Evolutionary conservation across 805 yeast species (phyloP).

Genomic region (Nakazawaea ishiwadae): DNA sequence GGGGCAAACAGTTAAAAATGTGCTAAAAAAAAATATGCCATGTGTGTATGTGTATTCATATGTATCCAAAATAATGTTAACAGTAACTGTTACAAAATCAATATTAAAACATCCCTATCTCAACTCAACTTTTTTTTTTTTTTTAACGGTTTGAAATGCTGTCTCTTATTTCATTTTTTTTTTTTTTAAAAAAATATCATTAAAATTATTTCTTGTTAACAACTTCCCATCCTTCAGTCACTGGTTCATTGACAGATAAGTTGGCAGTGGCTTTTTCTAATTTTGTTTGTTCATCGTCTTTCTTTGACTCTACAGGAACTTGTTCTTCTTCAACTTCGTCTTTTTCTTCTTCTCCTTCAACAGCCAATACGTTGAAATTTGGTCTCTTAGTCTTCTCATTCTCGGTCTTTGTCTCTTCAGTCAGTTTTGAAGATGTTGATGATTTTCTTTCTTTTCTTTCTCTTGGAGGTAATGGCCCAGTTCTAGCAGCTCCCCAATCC

Average conservation of each 20-base stretch:
- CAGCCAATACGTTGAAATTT: constrained; percentile 43
- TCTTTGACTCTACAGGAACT: constrained; percentile 6
- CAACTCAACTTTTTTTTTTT: too few species aligned
- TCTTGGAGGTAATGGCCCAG: constrained; percentile 20
- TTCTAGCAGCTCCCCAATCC: constrained; percentile 16
- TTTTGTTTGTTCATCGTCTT: constrained; percentile 25
- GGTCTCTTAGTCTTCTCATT: constrained; percentile 36
- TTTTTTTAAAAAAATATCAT: neutral
- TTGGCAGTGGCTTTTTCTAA: constrained; percentile 34
- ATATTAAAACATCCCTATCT: too few species aligned
- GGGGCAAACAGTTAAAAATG: too few species aligned
- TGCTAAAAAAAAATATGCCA: too few species aligned
- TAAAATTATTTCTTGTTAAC: constrained; percentile 31
- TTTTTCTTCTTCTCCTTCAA: constrained; percentile 49
- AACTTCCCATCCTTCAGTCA: constrained; percentile 40
- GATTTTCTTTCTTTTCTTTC: constrained; percentile 21
- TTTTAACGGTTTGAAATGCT: too few species aligned
- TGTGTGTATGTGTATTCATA: too few species aligned
- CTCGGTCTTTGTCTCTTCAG: constrained; percentile 12
- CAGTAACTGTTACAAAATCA: too few species aligned
- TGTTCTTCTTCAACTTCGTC: constrained; percentile 22
- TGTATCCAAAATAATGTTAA: too few species aligned
- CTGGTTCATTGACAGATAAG: constrained; percentile 31
- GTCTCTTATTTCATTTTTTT: neutral
- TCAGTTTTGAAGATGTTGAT: constrained; percentile 6